Conservation (phyloP, 2,329 filamentous ascomycete genomes). For the Fusarium stilboides region DNA sequence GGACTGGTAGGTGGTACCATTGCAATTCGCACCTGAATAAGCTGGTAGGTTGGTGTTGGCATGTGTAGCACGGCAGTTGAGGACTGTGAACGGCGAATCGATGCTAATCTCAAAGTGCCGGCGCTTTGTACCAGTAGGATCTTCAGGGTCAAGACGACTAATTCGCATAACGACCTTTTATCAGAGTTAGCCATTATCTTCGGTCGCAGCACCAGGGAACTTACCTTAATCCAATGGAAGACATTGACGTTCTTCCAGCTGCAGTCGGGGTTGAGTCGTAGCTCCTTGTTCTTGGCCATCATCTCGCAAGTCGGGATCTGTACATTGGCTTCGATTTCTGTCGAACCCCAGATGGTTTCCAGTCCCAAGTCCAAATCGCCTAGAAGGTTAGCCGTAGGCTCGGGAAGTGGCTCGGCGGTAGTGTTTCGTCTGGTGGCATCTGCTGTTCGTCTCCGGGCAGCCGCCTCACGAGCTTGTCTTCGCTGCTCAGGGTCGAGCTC, state of each 20-base stretch:
- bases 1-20: conserved; percentile 61
- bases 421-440: conserved; percentile 63
- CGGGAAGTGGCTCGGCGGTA: conserved; percentile 61
- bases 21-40: conserved; percentile 72
- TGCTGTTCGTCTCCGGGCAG: conserved; percentile 66
- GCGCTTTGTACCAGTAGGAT: conserved; percentile 79
- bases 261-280: conserved; percentile 87
- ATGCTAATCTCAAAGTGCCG: conserved; percentile 97
- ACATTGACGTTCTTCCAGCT: conserved; percentile 96
- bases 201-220: conserved; percentile 42
- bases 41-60: conserved; percentile 89
- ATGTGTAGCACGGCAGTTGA: conserved; percentile 93
- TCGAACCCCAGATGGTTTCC: conserved; percentile 85
- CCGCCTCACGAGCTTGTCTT: conserved; percentile 63
- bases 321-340: conserved; percentile 94
- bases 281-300: conserved; percentile 79
- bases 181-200: neutral
- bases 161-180: conserved; percentile 90
- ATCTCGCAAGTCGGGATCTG: conserved; percentile 91
- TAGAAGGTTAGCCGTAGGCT: conserved; percentile 78
- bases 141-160: conserved; percentile 84
- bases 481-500: conserved; percentile 73
- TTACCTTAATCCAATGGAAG: conserved; percentile 95
- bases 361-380: conserved; percentile 81
- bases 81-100: conserved; percentile 93